Evolutionary conservation across 108 stramenopile genomes (phyloP).

Genomic region (Nitzschia inconspicua): DNA sequence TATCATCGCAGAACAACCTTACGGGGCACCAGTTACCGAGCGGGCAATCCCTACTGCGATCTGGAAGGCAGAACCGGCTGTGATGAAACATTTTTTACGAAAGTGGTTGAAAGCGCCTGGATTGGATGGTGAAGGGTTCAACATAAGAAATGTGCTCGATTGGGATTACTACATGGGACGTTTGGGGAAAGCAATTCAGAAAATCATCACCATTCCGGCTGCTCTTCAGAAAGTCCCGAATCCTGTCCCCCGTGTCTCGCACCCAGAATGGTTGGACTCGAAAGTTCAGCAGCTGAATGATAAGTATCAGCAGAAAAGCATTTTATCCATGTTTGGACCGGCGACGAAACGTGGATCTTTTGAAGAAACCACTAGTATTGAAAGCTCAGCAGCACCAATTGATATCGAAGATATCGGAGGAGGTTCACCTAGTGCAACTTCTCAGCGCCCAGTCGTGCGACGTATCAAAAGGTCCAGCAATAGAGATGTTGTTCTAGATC

Average conservation of each 20-base stretch:
- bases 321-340: slow-evolving; percentile 67
- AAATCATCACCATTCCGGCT: slow-evolving; percentile 99
- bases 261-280: slow-evolving; percentile 93
- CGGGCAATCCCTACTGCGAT: slow-evolving; percentile 96
- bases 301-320: slow-evolving; percentile 82
- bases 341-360: slow-evolving; percentile 7
- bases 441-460: slow-evolving; percentile 76
- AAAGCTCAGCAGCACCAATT: slow-evolving; percentile 12
- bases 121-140: slow-evolving; percentile 83
- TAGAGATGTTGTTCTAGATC: slow-evolving; percentile 1
- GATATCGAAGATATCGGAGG: slow-evolving; percentile 81
- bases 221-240: slow-evolving; percentile 93
- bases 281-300: slow-evolving; percentile 86
- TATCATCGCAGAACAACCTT: slow-evolving; percentile 92
- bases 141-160: slow-evolving; percentile 92
- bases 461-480: slow-evolving; percentile 20
- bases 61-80: slow-evolving; percentile 88
- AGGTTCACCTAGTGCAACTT: slow-evolving; percentile 14
- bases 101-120: slow-evolving; percentile 92
- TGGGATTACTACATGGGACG: slow-evolving; percentile 98
- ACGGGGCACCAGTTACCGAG: slow-evolving; percentile 95
- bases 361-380: neutral
- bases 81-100: slow-evolving; percentile 87
- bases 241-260: slow-evolving; percentile 92
- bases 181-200: slow-evolving; percentile 94